Evolutionary conservation across 495 filamentous ascomycete genomes (phyloP).

Genomic region (Haplographium delicatum): DNA sequence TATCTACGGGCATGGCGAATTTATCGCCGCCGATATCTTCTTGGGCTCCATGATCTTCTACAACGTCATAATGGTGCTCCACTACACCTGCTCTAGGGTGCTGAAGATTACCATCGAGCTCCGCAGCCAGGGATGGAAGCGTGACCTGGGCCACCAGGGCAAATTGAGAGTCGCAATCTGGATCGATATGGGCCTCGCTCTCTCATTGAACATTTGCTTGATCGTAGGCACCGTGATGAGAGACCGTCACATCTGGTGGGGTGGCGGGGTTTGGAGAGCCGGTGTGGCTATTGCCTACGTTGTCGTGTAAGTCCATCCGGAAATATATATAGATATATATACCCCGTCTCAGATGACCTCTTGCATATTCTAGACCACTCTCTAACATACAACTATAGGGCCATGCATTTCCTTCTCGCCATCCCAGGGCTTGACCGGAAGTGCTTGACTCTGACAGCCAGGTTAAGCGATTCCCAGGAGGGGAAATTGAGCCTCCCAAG

Average conservation of each 20-base stretch:
- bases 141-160: background rate
- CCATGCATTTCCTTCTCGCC: background rate
- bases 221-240: constrained; percentile 1
- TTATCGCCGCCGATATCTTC: constrained; percentile 15
- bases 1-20: background rate
- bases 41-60: constrained; percentile 4
- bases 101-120: constrained; percentile 11
- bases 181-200: background rate
- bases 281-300: constrained; percentile 9
- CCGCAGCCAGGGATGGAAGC: background rate
- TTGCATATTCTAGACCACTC: no score
- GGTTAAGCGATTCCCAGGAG: no score
- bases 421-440: background rate
- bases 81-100: background rate
- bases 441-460: background rate
- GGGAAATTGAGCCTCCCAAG: no score
- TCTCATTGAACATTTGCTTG: background rate
- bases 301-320: constrained; percentile 14
- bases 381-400: background rate
- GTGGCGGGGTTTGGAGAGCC: background rate
- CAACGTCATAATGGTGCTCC: constrained; percentile 4
- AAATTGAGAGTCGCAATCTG: background rate
- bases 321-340: no score
- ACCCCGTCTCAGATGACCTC: no score
- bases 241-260: no score